phyloP scores from a whole-genome alignment of 1,139 yeast species.

The Blastobotrys illinoisensis region DNA sequence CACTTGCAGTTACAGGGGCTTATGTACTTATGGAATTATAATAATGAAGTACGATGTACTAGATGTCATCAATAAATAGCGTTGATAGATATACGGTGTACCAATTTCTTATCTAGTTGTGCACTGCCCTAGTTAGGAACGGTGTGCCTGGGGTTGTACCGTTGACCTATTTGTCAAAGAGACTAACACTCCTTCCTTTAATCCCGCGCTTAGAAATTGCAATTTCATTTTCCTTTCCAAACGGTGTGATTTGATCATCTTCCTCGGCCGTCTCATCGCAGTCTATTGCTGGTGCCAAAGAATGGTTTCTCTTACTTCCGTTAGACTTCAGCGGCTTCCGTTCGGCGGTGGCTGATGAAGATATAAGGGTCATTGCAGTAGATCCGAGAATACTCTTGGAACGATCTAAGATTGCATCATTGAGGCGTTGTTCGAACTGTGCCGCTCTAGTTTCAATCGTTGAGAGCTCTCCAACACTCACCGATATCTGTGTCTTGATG shows the following conservation, averaged over 20 bases:
- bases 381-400: slow-evolving; percentile 32
- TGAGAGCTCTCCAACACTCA: slow-evolving; percentile 27
- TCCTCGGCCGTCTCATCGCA: slow-evolving; percentile 21
- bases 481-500: slow-evolving; percentile 24
- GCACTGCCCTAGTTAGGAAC: background rate
- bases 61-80: background rate
- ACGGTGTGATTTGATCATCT: slow-evolving; percentile 11
- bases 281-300: slow-evolving; percentile 21
- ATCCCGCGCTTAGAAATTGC: slow-evolving; percentile 20
- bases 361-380: slow-evolving; percentile 29
- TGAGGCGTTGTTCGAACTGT: slow-evolving; percentile 25
- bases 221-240: slow-evolving; percentile 24
- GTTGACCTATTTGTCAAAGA: background rate
- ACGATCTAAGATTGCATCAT: slow-evolving; percentile 28
- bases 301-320: slow-evolving; percentile 22
- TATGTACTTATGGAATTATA: too few species aligned
- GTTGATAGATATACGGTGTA: background rate
- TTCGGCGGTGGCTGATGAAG: slow-evolving; percentile 12
- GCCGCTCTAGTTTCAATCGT: slow-evolving; percentile 27
- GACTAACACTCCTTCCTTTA: background rate
- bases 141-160: too few species aligned
- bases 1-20: too few species aligned
- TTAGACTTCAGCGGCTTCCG: slow-evolving; percentile 10
- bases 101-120: background rate
- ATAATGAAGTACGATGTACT: background rate